These are phyloP conservation scores for Annulohypoxylon moriforme DNA, from an alignment of 495 filamentous ascomycete genomes.

Conservation along the genomic window DNA sequence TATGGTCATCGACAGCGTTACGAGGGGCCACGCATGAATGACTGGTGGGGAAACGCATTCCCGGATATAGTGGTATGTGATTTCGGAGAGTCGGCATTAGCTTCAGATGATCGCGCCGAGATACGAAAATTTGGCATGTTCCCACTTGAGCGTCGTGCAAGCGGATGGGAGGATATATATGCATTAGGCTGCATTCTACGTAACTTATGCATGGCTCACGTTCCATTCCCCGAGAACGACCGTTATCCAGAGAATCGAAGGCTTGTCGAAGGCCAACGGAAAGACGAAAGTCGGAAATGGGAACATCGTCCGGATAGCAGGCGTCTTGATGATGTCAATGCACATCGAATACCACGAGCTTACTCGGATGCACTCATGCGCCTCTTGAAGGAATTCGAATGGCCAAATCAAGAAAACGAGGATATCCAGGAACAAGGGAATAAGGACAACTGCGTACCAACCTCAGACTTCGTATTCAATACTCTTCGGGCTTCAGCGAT, in stretches of 20 bases:
- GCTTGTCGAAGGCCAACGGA: background rate
- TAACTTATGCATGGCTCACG: conserved; percentile 21
- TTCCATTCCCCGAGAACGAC: background rate
- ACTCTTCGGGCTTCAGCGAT: background rate
- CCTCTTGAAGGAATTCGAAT: background rate
- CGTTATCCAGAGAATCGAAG: background rate
- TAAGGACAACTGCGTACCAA: background rate
- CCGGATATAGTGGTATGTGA: conserved; percentile 5
- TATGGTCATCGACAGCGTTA: too few relatives aligned
- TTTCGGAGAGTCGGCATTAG: conserved; percentile 8
- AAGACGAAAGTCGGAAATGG: background rate
- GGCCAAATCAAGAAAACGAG: background rate
- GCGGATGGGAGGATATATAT: conserved; percentile 18
- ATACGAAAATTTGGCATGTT: background rate
- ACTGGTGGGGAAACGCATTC: too few relatives aligned
- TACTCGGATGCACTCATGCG: background rate
- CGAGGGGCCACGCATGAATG: too few relatives aligned
- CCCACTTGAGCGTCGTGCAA: background rate
- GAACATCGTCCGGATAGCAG: conserved; percentile 15
- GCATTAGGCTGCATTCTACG: conserved; percentile 12
- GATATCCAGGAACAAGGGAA: background rate
- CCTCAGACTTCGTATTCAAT: background rate
- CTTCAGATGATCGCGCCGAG: background rate
- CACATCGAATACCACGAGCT: background rate
- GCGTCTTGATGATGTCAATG: background rate